phyloP scores from a whole-genome alignment of 2,329 filamentous ascomycete species.

The Colletotrichum sp. region DNA sequence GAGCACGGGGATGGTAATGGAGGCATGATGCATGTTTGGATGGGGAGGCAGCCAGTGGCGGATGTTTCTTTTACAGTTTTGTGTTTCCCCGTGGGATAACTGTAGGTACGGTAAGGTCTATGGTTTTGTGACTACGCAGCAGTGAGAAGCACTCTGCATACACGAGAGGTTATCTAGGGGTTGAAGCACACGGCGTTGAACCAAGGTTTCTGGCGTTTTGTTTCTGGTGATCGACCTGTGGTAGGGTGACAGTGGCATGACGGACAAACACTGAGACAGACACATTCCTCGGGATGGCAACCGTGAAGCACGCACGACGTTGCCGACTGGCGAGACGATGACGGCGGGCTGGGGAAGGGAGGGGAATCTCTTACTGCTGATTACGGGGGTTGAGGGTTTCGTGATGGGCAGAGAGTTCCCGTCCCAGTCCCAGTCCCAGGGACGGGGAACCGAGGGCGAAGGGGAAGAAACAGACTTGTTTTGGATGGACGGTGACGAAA shows the following conservation, averaged over 20 bases:
- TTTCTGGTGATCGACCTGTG: background rate
- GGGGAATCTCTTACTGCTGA: background rate
- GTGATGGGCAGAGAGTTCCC: background rate
- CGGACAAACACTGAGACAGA: background rate
- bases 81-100: background rate
- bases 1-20: background rate
- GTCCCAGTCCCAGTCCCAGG: background rate
- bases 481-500: background rate
- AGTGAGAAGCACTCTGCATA: background rate
- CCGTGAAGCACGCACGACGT: background rate
- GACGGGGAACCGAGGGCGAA: background rate
- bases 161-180: background rate
- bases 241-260: background rate
- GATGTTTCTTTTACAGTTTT: background rate
- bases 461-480: background rate
- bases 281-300: background rate
- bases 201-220: background rate
- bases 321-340: background rate
- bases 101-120: background rate
- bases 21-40: slow-evolving; percentile 8
- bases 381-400: background rate
- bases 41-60: background rate
- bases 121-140: too few species aligned
- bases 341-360: background rate
- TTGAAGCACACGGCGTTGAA: background rate